A percentile compares a stretch with the other conserved stretches of the same genome.
phyloP scores from a whole-genome alignment of 192 early-diverging fungal genomes.

The Backusella tarrabulga region DNA sequence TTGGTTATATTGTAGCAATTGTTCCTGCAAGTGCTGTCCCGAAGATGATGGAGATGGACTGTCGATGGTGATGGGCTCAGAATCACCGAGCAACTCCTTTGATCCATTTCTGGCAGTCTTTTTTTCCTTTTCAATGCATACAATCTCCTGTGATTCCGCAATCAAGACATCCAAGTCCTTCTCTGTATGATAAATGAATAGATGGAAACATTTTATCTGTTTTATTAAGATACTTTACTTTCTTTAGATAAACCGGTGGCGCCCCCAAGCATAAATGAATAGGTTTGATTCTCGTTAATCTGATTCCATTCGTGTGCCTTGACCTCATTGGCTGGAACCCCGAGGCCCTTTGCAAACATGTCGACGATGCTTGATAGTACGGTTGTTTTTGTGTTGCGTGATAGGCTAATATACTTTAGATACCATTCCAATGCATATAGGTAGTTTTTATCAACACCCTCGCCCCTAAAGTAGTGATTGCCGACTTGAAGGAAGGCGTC shows the following conservation, averaged over 20 bases:
- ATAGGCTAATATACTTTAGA: not conserved
- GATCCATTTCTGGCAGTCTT: not conserved
- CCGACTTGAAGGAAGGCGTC: not conserved
- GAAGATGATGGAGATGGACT: not conserved
- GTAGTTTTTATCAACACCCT: not conserved
- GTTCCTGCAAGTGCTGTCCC: not conserved
- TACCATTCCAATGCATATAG: not conserved
- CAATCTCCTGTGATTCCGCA: not conserved
- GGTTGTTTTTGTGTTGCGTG: not conserved
- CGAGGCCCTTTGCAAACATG: not conserved
- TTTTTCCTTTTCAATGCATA: not conserved
- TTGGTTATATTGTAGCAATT: not conserved
- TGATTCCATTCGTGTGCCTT: not conserved
- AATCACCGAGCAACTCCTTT: not conserved
- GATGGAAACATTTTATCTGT: not conserved
- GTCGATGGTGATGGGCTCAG: not conserved
- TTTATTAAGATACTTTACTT: not conserved
- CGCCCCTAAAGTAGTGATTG: not conserved
- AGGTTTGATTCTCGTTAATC: not conserved
- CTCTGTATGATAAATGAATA: not conserved
- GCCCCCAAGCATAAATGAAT: not conserved
- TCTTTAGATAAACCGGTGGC: not conserved
- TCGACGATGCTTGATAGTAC: not conserved
- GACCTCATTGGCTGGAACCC: not conserved
- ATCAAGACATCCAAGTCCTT: not conserved